Percentiles rank a stretch among this genome's conserved stretches.
phyloP scores from a whole-genome alignment of 345 rosid genomes.

The Gossypium sturtianum region DNA sequence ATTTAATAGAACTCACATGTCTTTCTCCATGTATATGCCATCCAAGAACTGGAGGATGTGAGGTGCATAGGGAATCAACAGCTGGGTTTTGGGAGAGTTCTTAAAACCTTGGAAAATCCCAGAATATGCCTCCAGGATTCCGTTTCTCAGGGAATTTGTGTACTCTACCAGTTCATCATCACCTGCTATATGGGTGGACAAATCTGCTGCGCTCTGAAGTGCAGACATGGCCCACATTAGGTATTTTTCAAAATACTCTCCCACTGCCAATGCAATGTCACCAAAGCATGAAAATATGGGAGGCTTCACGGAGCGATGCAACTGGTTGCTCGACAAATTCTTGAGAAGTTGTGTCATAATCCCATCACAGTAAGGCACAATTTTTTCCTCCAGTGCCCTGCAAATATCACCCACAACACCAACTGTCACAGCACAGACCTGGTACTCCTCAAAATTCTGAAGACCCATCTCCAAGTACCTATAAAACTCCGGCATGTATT shows the following conservation, averaged over 20 bases:
- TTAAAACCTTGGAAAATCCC: constrained; percentile 76
- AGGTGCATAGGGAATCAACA: constrained; percentile 62
- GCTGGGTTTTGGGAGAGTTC: constrained; percentile 65
- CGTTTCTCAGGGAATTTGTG: constrained; percentile 69
- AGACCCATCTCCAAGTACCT: constrained; percentile 74
- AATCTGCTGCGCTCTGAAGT: constrained; percentile 70
- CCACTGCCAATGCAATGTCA: constrained; percentile 68
- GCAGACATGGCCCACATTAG: constrained; percentile 65
- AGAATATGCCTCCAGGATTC: constrained; percentile 77
- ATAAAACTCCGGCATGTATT: constrained; percentile 72
- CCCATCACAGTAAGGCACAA: constrained; percentile 65
- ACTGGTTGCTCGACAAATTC: constrained; percentile 70
- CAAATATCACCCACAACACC: constrained; percentile 72
- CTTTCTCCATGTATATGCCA: constrained; percentile 72
- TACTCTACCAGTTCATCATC: constrained; percentile 73
- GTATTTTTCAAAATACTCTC: constrained; percentile 68
- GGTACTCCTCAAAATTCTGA: constrained; percentile 44
- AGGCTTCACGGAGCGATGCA: constrained; percentile 76
- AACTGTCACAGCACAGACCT: constrained; percentile 54
- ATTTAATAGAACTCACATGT: constrained; percentile 45
- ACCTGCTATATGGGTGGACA: constrained; percentile 52
- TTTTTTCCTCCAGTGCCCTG: constrained; percentile 62
- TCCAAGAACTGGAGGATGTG: constrained; percentile 71
- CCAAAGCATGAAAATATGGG: constrained; percentile 74
- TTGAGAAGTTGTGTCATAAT: constrained; percentile 80